These are phyloP conservation scores for Phallus indusiatus DNA, from an alignment of 768 basidiomycete genomes.

Conservation along the genomic window DNA sequence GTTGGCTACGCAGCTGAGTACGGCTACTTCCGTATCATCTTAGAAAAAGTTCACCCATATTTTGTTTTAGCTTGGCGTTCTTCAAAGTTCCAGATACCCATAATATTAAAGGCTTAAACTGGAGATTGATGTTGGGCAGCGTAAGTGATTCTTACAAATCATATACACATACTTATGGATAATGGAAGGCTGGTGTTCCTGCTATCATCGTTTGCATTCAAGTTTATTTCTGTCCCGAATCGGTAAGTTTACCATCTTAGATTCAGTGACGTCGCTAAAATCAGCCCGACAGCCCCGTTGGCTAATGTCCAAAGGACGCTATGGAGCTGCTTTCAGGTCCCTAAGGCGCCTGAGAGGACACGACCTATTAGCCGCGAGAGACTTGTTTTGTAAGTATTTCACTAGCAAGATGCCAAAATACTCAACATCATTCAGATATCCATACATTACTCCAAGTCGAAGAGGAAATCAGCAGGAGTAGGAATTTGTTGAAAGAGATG, in stretches of 20 bases:
- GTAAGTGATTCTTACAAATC: conserved; percentile 39
- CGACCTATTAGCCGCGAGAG: conserved; percentile 70
- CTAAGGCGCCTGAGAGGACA: conserved; percentile 60
- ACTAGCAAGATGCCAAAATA: background rate
- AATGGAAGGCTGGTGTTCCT: conserved; percentile 29
- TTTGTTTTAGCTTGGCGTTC: conserved; percentile 32
- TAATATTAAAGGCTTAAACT: conserved; percentile 54
- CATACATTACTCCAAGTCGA: conserved; percentile 64
- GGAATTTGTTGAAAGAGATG: conserved; percentile 53
- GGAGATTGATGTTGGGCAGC: conserved; percentile 73
- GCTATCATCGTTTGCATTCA: conserved; percentile 31
- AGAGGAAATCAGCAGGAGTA: conserved; percentile 31
- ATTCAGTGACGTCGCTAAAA: background rate
- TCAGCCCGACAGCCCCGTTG: conserved; percentile 49
- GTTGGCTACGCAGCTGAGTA: conserved; percentile 56
- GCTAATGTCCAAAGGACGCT: conserved; percentile 72
- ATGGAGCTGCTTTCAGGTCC: conserved; percentile 51
- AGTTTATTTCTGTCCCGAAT: conserved; percentile 49
- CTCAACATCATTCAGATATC: conserved; percentile 32
- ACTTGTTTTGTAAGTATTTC: conserved; percentile 47
- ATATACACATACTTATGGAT: background rate
- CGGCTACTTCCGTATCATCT: background rate
- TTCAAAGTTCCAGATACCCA: conserved; percentile 38
- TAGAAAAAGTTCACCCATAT: background rate
- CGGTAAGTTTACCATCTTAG: conserved; percentile 17